Conservation (phyloP, 169 alveolate species). For the Fabrea salina region DNA sequence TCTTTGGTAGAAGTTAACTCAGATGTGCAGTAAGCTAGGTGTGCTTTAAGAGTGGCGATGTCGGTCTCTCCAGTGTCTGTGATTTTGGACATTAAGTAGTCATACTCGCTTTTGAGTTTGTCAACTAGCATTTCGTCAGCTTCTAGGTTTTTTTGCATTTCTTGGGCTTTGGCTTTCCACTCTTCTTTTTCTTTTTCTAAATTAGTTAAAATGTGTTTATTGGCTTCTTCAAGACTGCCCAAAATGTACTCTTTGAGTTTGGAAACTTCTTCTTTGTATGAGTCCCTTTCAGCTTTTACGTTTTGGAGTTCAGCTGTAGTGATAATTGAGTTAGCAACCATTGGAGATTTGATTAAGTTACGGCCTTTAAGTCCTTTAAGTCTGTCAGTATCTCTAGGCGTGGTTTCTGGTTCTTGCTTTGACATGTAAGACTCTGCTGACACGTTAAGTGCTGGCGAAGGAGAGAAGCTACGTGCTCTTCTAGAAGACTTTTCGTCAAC, state of each 20-base stretch:
- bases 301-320: background rate
- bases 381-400: background rate
- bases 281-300: slow-evolving; percentile 19
- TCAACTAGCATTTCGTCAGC: background rate
- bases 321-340: slow-evolving; percentile 25
- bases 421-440: slow-evolving; percentile 7
- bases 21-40: background rate
- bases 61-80: slow-evolving; percentile 17
- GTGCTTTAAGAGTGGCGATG: background rate
- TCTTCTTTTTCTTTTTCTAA: background rate
- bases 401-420: background rate
- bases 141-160: background rate
- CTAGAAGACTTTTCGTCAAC: no score
- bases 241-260: background rate
- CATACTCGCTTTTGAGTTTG: background rate
- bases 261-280: background rate
- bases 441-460: slow-evolving; percentile 1
- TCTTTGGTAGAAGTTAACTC: background rate
- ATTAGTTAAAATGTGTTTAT: no score
- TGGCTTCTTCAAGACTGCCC: no score
- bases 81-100: background rate
- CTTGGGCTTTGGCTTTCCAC: background rate
- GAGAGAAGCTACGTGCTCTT: no score
- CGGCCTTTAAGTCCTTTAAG: background rate
- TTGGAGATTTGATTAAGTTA: background rate